Base-by-base conservation (phyloP, 257 asterid species). In the Ilex asprella region DNA sequence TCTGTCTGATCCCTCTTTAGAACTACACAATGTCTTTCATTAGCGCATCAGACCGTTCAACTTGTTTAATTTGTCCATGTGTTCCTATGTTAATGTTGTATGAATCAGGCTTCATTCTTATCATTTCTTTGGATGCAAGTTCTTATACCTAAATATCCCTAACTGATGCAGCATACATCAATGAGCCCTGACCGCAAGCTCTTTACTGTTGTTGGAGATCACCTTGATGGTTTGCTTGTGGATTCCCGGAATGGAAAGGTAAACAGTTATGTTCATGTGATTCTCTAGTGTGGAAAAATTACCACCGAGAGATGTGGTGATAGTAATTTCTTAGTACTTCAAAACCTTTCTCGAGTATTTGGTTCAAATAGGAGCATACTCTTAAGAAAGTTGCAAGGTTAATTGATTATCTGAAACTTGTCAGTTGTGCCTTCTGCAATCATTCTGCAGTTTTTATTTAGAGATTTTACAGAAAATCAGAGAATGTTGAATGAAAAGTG, bases 191-290 rank as follows among this genome's bases (percentile, higher is more conserved):
- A 84, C 44, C 62, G 78, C 65, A 83, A 85, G 74, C 88, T 87
- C 75, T 55, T 87, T 65, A 68, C 85, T 14, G 85, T 87, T 50
- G 85, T 84, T 53, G 95, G 95, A 72, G 95, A 87, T 76, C 78
- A 77, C 70, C 74, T 60, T 21, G 70, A 82, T 59, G 93, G 88
- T 43, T 71, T 84, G 60, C 82, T 87, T 21, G 80, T 84, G 59
- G 95, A 87, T 66, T 79, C 90, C 47, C 76, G 69, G 58, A 82
- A 70, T 43, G 90, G 93, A 72, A 82, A 85, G 93, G 95, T 87
- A 84, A 51, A 12, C 52, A 62, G 31, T 41, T 44, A 29, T 44
- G 7, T 0, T 8, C 16, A 14, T 51, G 31, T 61, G 27, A 54
- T 12, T 54, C 29, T 27, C 16, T 27, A 43, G 10, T 46, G n/a